Base-by-base conservation (phyloP, 805 yeast genomes). In the Lipomyces yamanashiensis region DNA sequence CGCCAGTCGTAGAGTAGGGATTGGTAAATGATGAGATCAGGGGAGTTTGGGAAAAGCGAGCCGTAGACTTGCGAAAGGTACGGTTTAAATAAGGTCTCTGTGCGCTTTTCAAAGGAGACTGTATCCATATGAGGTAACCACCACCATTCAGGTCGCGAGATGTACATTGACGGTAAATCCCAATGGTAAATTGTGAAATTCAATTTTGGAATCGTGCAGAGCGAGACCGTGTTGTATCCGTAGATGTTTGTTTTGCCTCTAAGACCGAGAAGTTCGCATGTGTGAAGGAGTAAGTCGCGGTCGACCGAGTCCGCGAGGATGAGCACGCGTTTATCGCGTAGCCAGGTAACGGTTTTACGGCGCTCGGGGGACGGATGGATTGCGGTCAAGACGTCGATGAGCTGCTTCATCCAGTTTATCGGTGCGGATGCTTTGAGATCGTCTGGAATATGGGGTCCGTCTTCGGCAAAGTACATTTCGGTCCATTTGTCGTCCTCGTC, bases 141-240 rank as follows among this genome's bases (percentile, higher is more conserved):
- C 66, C 64, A 65, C 69, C 69, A 66, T 7, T 47, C 21, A 1
- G 67, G 67, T 10, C 68, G 66, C 45, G 37, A 19, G 19, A 56
- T 34, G 53, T 57, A 57, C 55, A 64, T n/a, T 15, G 65, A 59
- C 28, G 69, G 52, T 7, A 64, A 49, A 36, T 66, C 66, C 69
- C 69, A 66, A 28, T 60, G 66, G 40, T n/a, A 44, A 45, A 66
- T 60, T 4, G 69, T 66, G 51, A 64, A 45, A 41, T 66, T 66
- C 7, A 66, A 40, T 9, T 17, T 15, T 9, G 60, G 47, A 39
- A 63, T 39, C 51, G 17, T 19, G 53, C 67, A 64, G 37, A 37
- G 28, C 19, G 67, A 50, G 17, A 63, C 57, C 21, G 67, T 63
- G 41, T 67, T 55, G 33, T 64, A 61, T 21, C 37, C 49, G 33